These are phyloP conservation scores for Bryoglossum gracile DNA, from an alignment of 495 filamentous ascomycete species.

Conservation along the genomic window DNA sequence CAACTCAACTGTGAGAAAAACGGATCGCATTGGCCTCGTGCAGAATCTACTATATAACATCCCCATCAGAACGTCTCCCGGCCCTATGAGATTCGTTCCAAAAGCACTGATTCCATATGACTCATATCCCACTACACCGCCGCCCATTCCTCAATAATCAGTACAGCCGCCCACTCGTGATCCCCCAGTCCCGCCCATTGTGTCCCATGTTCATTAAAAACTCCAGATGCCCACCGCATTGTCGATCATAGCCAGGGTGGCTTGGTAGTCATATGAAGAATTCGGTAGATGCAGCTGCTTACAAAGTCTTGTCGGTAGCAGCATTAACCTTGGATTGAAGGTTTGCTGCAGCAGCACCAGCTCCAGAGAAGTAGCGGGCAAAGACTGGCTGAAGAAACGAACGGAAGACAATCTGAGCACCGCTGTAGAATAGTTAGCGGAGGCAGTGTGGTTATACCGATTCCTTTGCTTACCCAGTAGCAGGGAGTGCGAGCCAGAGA, in stretches of 20 bases:
- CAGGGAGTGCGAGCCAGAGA: slow-evolving; percentile 94
- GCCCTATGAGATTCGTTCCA: slow-evolving; percentile 19
- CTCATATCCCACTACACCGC: slow-evolving; percentile 10
- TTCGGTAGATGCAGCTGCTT: slow-evolving; percentile 14
- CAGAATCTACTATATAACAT: slow-evolving; percentile 19
- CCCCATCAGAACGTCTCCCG: slow-evolving; percentile 3
- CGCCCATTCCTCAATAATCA: not conserved
- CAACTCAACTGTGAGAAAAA: not conserved
- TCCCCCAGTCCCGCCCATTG: not conserved
- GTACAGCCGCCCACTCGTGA: not conserved
- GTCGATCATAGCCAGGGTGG: slow-evolving; percentile 4
- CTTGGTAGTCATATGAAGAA: slow-evolving; percentile 7
- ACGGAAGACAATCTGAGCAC: slow-evolving; percentile 92
- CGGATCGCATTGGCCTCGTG: not conserved
- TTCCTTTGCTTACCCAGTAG: slow-evolving; percentile 72
- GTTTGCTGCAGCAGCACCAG: slow-evolving; percentile 73
- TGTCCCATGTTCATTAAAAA: not conserved
- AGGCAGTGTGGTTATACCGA: too few species aligned
- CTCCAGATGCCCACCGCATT: slow-evolving; percentile 3
- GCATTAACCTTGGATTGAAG: slow-evolving; percentile 86
- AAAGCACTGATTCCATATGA: slow-evolving; percentile 16
- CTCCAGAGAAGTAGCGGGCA: slow-evolving; percentile 75
- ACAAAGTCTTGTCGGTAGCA: slow-evolving; percentile 47
- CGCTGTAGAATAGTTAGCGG: too few species aligned
- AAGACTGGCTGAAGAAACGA: slow-evolving; percentile 89